Evolutionary conservation across 2,329 filamentous ascomycete genomes (phyloP).

Genomic region (Dissoconium aciculare): DNA sequence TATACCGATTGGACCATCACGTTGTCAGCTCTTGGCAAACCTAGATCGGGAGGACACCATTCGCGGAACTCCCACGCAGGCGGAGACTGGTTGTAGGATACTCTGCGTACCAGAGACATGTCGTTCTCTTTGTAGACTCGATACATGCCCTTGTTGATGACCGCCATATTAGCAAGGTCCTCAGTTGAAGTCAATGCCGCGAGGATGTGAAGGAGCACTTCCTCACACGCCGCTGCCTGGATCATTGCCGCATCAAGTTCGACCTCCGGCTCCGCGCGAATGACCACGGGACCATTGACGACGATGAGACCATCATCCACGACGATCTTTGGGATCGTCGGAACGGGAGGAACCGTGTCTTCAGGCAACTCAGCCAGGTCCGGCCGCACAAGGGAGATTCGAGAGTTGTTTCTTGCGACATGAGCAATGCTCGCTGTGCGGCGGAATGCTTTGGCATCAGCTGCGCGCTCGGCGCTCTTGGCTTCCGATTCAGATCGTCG

Average conservation of each 20-base stretch:
- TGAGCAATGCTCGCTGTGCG: not conserved
- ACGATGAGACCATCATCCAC: slow-evolving; percentile 11
- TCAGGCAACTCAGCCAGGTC: not conserved
- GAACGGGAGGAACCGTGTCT: no score
- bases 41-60: slow-evolving; percentile 40
- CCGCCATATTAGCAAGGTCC: slow-evolving; percentile 41
- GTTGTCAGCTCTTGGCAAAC: slow-evolving; percentile 30
- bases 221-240: slow-evolving; percentile 26
- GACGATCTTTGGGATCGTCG: slow-evolving; percentile 3
- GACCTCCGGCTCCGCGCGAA: not conserved
- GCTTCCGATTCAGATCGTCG: not conserved
- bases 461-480: not conserved
- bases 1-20: slow-evolving; percentile 40
- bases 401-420: not conserved
- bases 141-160: slow-evolving; percentile 43
- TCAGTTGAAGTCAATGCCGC: slow-evolving; percentile 34
- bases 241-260: slow-evolving; percentile 1
- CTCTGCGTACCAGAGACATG: slow-evolving; percentile 36
- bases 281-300: slow-evolving; percentile 5
- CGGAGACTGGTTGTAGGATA: slow-evolving; percentile 39
- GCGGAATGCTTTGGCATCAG: not conserved
- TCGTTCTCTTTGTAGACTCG: slow-evolving; percentile 43
- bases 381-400: not conserved
- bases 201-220: slow-evolving; percentile 39
- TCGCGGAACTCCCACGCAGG: slow-evolving; percentile 47